phyloP scores from a whole-genome alignment of 768 basidiomycete species.

The Floccularia luteovirens region DNA sequence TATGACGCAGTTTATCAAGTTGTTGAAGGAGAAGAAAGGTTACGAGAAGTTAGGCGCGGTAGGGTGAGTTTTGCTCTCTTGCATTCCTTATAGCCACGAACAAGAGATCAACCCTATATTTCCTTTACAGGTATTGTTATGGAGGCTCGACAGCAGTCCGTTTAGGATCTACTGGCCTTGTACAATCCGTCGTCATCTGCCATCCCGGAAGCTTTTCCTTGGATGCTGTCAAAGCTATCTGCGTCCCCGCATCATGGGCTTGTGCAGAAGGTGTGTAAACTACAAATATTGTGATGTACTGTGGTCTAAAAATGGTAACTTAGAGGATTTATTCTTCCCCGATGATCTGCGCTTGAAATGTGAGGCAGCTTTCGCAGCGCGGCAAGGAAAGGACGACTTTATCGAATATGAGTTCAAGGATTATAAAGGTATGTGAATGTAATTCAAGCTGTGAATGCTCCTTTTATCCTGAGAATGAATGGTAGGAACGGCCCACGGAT shows the following conservation, averaged over 20 bases:
- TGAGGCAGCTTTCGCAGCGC: conserved; percentile 27
- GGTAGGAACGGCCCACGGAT: conserved; percentile 38
- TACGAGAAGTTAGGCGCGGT: conserved; percentile 33
- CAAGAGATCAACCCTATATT: no score
- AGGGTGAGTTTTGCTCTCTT: no score
- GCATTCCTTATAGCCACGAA: no score
- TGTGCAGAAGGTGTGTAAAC: conserved; percentile 30
- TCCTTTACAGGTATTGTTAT: conserved; percentile 38
- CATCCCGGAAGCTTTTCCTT: conserved; percentile 30
- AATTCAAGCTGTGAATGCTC: no score
- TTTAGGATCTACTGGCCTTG: conserved; percentile 23
- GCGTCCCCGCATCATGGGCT: conserved; percentile 26
- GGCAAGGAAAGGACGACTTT: conserved; percentile 25
- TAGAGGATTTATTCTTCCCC: conserved; percentile 32
- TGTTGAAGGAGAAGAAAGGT: conserved; percentile 25
- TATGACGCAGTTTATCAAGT: conserved; percentile 29
- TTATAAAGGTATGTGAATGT: conserved; percentile 44
- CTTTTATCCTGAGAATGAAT: no score
- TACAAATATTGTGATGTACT: neutral
- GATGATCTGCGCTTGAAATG: conserved; percentile 18
- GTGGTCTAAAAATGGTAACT: no score
- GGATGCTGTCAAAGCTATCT: conserved; percentile 22
- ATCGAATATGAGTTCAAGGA: conserved; percentile 38
- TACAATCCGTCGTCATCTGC: conserved; percentile 31
- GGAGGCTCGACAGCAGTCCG: conserved; percentile 31